Conservation (phyloP, 805 yeast genomes). For the Millerozyma miso region DNA sequence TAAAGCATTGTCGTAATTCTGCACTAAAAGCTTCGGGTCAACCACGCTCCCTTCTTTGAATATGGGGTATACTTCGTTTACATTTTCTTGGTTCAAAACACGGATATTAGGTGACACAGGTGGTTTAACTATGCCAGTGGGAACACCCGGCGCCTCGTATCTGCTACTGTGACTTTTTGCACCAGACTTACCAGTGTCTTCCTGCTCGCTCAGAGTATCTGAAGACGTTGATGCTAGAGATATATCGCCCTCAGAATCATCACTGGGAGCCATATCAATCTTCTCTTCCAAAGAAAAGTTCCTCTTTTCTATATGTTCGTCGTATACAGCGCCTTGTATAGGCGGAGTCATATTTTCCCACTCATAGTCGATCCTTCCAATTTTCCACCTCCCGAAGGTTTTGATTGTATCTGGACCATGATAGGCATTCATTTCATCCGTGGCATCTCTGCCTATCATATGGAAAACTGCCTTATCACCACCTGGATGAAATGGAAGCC, state of each 20-base stretch:
- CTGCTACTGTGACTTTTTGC: not conserved
- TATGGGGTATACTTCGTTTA: slow-evolving; percentile 31
- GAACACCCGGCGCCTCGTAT: slow-evolving; percentile 30
- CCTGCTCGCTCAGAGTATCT: slow-evolving; percentile 8
- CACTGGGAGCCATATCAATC: slow-evolving; percentile 10
- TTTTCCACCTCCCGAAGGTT: slow-evolving; percentile 51
- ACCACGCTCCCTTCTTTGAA: slow-evolving; percentile 30
- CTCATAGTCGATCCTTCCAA: slow-evolving; percentile 58
- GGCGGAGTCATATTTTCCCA: slow-evolving; percentile 86
- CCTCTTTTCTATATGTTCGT: slow-evolving; percentile 1
- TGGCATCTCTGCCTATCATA: slow-evolving; percentile 85
- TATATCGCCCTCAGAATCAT: slow-evolving; percentile 8
- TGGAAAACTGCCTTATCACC: slow-evolving; percentile 83
- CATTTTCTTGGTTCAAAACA: slow-evolving; percentile 31
- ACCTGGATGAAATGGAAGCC: slow-evolving; percentile 82
- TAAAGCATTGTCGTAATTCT: slow-evolving; percentile 53
- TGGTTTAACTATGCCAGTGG: slow-evolving; percentile 42
- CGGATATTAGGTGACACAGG: slow-evolving; percentile 47
- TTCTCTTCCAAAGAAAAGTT: slow-evolving; percentile 8
- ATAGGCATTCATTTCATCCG: slow-evolving; percentile 86
- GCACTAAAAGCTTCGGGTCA: slow-evolving; percentile 53
- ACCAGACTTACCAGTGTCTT: not conserved
- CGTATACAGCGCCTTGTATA: slow-evolving; percentile 68
- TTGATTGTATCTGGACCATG: slow-evolving; percentile 58
- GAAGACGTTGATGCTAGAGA: slow-evolving; percentile 1